A percentile compares a stretch with the other conserved stretches of the same genome.
Conservation (phyloP, 2,329 filamentous ascomycete species). For the Venturia nashicola region DNA sequence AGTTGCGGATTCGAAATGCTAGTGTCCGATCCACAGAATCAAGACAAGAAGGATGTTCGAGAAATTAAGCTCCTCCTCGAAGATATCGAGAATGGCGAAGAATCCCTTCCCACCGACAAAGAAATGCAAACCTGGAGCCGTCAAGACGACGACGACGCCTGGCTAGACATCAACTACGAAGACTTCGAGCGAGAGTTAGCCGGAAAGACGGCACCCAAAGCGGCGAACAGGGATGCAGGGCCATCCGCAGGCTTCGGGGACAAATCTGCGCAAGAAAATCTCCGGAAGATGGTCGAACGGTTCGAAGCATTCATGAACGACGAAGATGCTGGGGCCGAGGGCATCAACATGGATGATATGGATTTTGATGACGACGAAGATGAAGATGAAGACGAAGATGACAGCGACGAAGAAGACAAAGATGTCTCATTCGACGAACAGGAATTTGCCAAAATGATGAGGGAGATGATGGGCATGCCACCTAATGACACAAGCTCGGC, state of each 20-base stretch:
- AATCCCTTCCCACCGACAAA: conserved; percentile 54
- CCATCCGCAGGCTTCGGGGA: conserved; percentile 41
- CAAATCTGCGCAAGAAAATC: conserved; percentile 54
- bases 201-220: conserved; percentile 21
- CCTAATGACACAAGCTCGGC: conserved; percentile 10
- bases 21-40: conserved; percentile 52
- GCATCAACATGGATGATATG: conserved; percentile 57
- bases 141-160: conserved; percentile 72
- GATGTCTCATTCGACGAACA: conserved; percentile 73
- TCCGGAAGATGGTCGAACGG: conserved; percentile 84
- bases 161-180: conserved; percentile 83
- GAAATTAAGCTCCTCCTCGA: conserved; percentile 68
- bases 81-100: conserved; percentile 62
- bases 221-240: background rate
- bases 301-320: conserved; percentile 89
- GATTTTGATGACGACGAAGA: conserved; percentile 49
- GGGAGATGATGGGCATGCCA: conserved; percentile 72
- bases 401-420: conserved; percentile 52
- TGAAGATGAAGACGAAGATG: conserved; percentile 31
- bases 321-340: conserved; percentile 67
- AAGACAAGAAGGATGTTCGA: conserved; percentile 54
- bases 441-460: conserved; percentile 79
- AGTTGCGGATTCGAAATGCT: conserved; percentile 88
- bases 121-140: conserved; percentile 63
- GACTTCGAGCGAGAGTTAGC: conserved; percentile 76